phyloP scores from a whole-genome alignment of 495 filamentous ascomycete species.

The Jackrogersella minutella region DNA sequence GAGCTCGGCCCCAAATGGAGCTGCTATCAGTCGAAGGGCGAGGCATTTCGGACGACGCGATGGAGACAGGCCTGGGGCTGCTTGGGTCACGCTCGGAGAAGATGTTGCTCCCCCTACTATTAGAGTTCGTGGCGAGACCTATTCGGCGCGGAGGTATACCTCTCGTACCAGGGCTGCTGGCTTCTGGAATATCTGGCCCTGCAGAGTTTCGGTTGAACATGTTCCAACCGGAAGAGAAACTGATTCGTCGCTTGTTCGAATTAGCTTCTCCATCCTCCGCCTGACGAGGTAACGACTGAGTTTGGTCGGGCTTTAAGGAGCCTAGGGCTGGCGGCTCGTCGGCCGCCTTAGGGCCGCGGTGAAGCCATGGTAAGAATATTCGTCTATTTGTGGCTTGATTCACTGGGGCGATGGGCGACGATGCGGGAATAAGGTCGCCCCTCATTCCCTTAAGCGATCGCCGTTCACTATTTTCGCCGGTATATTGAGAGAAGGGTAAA shows the following conservation, averaged over 20 bases:
- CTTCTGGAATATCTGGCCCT: slow-evolving; percentile 51
- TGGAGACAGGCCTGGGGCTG: slow-evolving; percentile 79
- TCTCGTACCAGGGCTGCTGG: slow-evolving; percentile 44
- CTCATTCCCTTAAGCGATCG: slow-evolving; percentile 47
- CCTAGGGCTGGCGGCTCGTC: slow-evolving; percentile 76
- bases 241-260: slow-evolving; percentile 57
- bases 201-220: slow-evolving; percentile 64
- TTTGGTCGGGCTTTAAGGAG: slow-evolving; percentile 76
- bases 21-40: slow-evolving; percentile 81
- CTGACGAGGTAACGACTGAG: slow-evolving; percentile 77
- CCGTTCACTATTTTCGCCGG: slow-evolving; percentile 50
- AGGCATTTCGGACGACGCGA: slow-evolving; percentile 80
- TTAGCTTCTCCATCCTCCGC: slow-evolving; percentile 56
- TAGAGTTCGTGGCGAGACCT: slow-evolving; percentile 72
- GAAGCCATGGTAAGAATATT: slow-evolving; percentile 67
- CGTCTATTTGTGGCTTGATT: slow-evolving; percentile 46
- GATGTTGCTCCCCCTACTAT: slow-evolving; percentile 72
- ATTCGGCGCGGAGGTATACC: slow-evolving; percentile 55
- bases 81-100: slow-evolving; percentile 71
- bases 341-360: slow-evolving; percentile 72
- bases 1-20: slow-evolving; percentile 56
- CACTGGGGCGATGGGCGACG: slow-evolving; percentile 36
- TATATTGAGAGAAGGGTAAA: slow-evolving; percentile 58
- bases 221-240: slow-evolving; percentile 60
- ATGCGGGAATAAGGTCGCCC: slow-evolving; percentile 36